phyloP scores from a whole-genome alignment of 208 protist species.

The Wallacemonas sp. region DNA sequence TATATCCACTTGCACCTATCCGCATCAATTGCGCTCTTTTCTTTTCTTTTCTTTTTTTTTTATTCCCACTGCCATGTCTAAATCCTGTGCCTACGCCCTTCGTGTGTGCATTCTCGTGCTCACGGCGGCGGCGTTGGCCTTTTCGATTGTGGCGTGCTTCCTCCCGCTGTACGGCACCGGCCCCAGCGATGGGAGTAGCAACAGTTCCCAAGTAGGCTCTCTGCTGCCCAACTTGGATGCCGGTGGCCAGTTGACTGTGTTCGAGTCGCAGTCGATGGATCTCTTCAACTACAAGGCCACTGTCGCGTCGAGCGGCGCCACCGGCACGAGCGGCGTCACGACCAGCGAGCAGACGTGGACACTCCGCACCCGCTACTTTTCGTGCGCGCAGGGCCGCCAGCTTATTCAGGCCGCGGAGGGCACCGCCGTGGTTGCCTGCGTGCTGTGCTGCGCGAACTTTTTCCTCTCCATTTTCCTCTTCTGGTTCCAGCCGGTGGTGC shows the following conservation, averaged over 20 bases:
- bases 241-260: background rate
- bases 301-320: background rate
- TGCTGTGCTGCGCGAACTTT: constrained; percentile 39
- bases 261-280: constrained; percentile 8
- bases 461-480: constrained; percentile 45
- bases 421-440: constrained; percentile 38
- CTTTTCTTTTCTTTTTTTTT: constrained; percentile 7
- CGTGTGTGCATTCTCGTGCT: constrained; percentile 17
- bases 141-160: constrained; percentile 13
- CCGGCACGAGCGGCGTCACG: background rate
- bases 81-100: constrained; percentile 5
- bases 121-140: constrained; percentile 12
- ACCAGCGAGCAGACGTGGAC: background rate
- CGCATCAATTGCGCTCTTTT: background rate
- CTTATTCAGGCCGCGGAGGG: constrained; percentile 59
- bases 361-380: constrained; percentile 38
- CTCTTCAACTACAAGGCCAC: constrained; percentile 19
- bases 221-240: background rate
- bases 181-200: background rate
- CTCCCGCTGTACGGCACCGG: background rate
- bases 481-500: constrained; percentile 30
- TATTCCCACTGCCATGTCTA: constrained; percentile 1
- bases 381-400: constrained; percentile 40
- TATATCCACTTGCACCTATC: too few relatives aligned
- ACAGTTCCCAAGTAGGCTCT: background rate